These are phyloP conservation scores for Zygoascus bituminiphila DNA, from an alignment of 805 yeast species.

Conservation along the genomic window DNA sequence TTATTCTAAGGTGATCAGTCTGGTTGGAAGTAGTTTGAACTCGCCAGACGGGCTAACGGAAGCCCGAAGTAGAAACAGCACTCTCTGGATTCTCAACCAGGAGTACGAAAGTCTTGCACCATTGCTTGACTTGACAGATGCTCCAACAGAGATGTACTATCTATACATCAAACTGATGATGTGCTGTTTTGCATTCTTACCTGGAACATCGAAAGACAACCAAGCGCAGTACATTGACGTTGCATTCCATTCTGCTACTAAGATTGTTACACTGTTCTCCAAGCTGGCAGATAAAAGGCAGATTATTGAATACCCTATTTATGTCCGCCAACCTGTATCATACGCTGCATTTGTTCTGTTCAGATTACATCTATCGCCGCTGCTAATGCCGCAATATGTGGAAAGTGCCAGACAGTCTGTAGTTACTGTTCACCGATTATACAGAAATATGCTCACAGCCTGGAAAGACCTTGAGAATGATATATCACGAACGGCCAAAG, in stretches of 20 bases:
- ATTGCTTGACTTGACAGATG: slow-evolving; percentile 48
- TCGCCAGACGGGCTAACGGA: slow-evolving; percentile 86
- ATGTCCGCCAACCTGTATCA: slow-evolving; percentile 77
- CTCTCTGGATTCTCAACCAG: slow-evolving; percentile 65
- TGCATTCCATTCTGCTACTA: slow-evolving; percentile 73
- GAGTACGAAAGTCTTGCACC: slow-evolving; percentile 68
- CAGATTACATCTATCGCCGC: slow-evolving; percentile 71
- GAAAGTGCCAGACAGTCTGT: slow-evolving; percentile 89
- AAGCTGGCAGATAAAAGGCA: slow-evolving; percentile 58
- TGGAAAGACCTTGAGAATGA: slow-evolving; percentile 91
- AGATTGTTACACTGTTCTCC: slow-evolving; percentile 70
- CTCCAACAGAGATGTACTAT: slow-evolving; percentile 67
- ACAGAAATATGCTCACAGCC: slow-evolving; percentile 78
- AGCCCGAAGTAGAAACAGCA: slow-evolving; percentile 72
- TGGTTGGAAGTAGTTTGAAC: slow-evolving; percentile 79
- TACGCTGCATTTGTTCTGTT: slow-evolving; percentile 68
- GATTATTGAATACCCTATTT: slow-evolving; percentile 77
- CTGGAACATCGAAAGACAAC: slow-evolving; percentile 70
- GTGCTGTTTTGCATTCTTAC: slow-evolving; percentile 81
- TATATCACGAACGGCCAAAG: slow-evolving; percentile 84
- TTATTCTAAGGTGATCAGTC: slow-evolving; percentile 73
- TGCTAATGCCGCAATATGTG: slow-evolving; percentile 58
- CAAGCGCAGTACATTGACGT: slow-evolving; percentile 76
- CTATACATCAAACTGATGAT: slow-evolving; percentile 72
- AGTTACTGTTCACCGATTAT: slow-evolving; percentile 83